Evolutionary conservation across 768 basidiomycete genomes (phyloP).

Genomic region (Lentinula edodes): DNA sequence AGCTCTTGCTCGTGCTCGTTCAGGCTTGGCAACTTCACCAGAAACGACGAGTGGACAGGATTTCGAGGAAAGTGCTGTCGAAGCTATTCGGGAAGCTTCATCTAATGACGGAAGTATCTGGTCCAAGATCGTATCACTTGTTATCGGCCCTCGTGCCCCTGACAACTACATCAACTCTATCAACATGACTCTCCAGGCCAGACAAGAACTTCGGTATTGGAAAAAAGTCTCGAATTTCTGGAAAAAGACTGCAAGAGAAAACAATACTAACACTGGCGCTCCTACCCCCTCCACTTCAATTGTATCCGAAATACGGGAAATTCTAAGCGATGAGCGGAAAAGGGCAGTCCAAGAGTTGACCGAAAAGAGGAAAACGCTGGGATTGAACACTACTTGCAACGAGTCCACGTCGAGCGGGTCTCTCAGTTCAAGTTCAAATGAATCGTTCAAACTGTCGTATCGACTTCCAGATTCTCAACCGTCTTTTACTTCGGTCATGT

Average conservation of each 20-base stretch:
- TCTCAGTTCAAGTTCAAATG: not conserved
- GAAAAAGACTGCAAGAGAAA: conserved; percentile 35
- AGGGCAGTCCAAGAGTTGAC: conserved; percentile 35
- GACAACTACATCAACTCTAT: conserved; percentile 42
- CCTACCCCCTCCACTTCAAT: conserved; percentile 35
- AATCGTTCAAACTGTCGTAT: not conserved
- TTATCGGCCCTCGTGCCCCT: conserved; percentile 28
- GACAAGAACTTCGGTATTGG: conserved; percentile 36
- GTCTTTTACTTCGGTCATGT: conserved; percentile 1
- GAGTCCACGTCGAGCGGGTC: not conserved
- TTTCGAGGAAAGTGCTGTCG: conserved; percentile 36
- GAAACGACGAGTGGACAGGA: conserved; percentile 2
- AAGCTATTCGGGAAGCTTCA: conserved; percentile 37
- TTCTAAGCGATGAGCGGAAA: conserved; percentile 27
- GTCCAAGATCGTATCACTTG: conserved; percentile 32
- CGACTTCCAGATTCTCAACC: conserved; percentile 3
- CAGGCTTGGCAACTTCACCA: not conserved
- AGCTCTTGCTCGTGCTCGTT: conserved; percentile 4
- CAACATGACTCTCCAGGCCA: conserved; percentile 36
- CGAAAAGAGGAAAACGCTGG: conserved; percentile 13
- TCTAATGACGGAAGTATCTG: conserved; percentile 33
- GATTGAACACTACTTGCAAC: not conserved
- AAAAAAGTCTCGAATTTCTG: conserved; percentile 41
- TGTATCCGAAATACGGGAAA: conserved; percentile 31
- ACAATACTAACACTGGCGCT: conserved; percentile 15